These are phyloP conservation scores for Colletotrichum sp. DNA, from an alignment of 2,329 filamentous ascomycete genomes.

Conservation along the genomic window DNA sequence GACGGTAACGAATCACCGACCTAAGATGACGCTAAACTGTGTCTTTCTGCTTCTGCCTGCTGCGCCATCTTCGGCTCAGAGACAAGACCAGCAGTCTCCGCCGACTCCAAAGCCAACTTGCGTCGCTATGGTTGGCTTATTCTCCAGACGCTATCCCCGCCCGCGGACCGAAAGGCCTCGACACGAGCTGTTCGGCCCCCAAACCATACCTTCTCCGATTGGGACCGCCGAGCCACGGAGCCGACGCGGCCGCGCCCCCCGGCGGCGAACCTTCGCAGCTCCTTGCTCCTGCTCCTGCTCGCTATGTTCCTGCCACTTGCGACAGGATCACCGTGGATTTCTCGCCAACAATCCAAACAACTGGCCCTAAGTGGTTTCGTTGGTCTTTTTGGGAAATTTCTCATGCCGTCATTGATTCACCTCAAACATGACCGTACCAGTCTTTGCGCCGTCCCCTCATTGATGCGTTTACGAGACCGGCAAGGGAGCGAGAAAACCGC, in stretches of 20 bases:
- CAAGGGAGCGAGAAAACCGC: neutral
- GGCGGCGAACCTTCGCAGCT: neutral
- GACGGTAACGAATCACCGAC: constrained; percentile 37
- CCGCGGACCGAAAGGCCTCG: neutral
- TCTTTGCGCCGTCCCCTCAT: neutral
- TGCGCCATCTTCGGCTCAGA: neutral
- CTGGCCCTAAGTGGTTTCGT: neutral
- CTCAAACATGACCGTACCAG: neutral
- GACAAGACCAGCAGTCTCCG: neutral
- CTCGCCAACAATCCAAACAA: neutral
- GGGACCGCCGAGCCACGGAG: constrained; percentile 4
- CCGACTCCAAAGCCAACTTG: neutral
- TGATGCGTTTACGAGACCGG: constrained; percentile 7
- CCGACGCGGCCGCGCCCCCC: constrained; percentile 8
- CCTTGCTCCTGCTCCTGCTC: neutral
- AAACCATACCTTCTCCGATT: neutral
- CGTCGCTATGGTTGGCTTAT: neutral
- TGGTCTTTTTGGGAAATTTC: neutral
- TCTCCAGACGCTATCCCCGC: neutral
- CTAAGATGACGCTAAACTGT: neutral
- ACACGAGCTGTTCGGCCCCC: neutral
- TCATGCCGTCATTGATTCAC: neutral
- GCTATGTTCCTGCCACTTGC: neutral
- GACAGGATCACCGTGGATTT: neutral
- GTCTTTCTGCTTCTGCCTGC: neutral